These are phyloP conservation scores for Groenewaldozyma tartarivorans DNA, from an alignment of 805 yeast genomes.

Conservation along the genomic window DNA sequence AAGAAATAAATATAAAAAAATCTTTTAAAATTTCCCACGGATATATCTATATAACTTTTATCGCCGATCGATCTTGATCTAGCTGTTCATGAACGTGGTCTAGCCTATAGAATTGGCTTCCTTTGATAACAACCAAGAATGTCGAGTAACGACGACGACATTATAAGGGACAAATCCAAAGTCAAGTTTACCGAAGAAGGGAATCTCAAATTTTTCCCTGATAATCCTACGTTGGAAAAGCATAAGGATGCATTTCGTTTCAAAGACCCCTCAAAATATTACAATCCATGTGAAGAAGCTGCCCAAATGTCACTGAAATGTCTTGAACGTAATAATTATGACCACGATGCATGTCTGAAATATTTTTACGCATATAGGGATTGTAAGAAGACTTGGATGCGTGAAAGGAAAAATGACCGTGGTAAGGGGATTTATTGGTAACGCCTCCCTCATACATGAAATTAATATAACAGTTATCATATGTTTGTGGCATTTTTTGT, in stretches of 20 bases:
- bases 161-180: slow-evolving; percentile 29
- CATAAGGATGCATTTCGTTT: slow-evolving; percentile 61
- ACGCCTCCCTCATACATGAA: not conserved
- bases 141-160: too few species aligned
- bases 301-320: slow-evolving; percentile 82
- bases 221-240: slow-evolving; percentile 64
- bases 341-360: slow-evolving; percentile 58
- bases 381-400: slow-evolving; percentile 68
- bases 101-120: too few species aligned
- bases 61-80: too few species aligned
- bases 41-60: too few species aligned
- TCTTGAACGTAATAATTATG: slow-evolving; percentile 67
- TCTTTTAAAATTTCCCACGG: too few species aligned
- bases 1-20: too few species aligned
- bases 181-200: slow-evolving; percentile 54
- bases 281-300: slow-evolving; percentile 89
- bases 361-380: slow-evolving; percentile 91
- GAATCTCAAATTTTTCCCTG: slow-evolving; percentile 69
- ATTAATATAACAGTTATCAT: not conserved
- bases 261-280: slow-evolving; percentile 75
- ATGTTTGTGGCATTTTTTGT: not conserved
- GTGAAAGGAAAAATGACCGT: slow-evolving; percentile 12
- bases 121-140: too few species aligned
- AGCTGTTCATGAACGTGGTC: too few species aligned
- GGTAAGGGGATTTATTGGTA: slow-evolving; percentile 10